Conservation (phyloP, 371 early-diverging fungal species). For the Apophysomyces sp. region DNA sequence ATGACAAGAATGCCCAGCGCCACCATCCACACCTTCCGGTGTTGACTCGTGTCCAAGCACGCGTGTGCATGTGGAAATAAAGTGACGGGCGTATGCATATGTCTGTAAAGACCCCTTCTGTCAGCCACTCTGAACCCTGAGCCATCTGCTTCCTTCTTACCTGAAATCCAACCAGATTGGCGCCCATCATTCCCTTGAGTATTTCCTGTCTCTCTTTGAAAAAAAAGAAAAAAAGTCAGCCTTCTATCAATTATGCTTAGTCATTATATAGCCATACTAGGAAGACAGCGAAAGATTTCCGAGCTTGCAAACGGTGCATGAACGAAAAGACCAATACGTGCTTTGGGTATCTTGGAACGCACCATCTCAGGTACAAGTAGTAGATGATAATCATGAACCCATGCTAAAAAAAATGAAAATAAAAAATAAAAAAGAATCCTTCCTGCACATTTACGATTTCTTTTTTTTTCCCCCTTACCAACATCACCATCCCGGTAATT, state of each 20-base stretch:
- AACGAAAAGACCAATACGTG: constrained; percentile 93
- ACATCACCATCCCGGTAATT: constrained; percentile 81
- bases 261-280: constrained; percentile 56
- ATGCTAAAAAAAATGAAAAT: constrained; percentile 50
- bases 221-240: background rate
- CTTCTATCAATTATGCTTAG: background rate
- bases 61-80: constrained; percentile 89
- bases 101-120: constrained; percentile 49
- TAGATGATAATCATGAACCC: constrained; percentile 99
- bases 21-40: constrained; percentile 79
- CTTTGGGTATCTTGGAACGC: constrained; percentile 71
- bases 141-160: constrained; percentile 21
- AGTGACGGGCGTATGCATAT: constrained; percentile 95
- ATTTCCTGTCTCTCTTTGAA: constrained; percentile 81
- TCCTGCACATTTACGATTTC: background rate
- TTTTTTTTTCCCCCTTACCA: constrained; percentile 56
- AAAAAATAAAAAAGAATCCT: background rate
- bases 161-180: constrained; percentile 92
- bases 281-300: constrained; percentile 93
- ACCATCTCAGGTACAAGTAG: constrained; percentile 90
- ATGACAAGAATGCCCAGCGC: constrained; percentile 69
- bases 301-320: constrained; percentile 97
- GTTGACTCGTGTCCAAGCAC: constrained; percentile 88
- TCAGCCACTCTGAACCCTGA: background rate
- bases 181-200: constrained; percentile 88